phyloP scores from a whole-genome alignment of 1,284 basidiomycete genomes.

The Ustilago nuda region DNA sequence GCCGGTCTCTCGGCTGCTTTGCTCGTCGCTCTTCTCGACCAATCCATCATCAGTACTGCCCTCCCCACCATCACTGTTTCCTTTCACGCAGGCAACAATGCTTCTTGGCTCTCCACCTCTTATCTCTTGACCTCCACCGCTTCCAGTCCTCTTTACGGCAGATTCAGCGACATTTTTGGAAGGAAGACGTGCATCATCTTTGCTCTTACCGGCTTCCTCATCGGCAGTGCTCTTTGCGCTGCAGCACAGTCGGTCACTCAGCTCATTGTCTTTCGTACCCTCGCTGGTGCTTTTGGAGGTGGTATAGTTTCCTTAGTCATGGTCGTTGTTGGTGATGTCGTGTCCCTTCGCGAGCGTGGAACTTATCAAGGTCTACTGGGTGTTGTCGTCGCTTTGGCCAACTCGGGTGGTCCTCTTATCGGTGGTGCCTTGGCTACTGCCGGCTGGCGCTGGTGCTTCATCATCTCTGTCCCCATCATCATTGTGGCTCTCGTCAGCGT shows the following conservation, averaged over 20 bases:
- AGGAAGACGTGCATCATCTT: constrained; percentile 78
- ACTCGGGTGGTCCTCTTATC: constrained; percentile 53
- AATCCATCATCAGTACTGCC: constrained; percentile 68
- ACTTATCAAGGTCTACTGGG: constrained; percentile 59
- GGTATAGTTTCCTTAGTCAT: constrained; percentile 77
- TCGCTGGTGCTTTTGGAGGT: constrained; percentile 78
- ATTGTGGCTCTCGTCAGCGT: constrained; percentile 34
- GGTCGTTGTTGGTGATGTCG: constrained; percentile 57
- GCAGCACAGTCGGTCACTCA: constrained; percentile 73
- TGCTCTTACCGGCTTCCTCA: constrained; percentile 74
- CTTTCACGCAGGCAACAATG: constrained; percentile 64
- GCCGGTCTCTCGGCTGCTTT: constrained; percentile 73
- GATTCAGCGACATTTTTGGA: constrained; percentile 77
- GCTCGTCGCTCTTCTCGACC: constrained; percentile 67
- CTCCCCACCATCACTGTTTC: constrained; percentile 63
- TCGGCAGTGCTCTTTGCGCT: constrained; percentile 69
- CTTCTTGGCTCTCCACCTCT: constrained; percentile 71
- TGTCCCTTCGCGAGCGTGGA: constrained; percentile 55
- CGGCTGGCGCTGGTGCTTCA: constrained; percentile 49
- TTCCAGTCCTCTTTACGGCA: constrained; percentile 66
- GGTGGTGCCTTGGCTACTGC: constrained; percentile 52
- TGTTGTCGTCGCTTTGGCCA: constrained; percentile 51
- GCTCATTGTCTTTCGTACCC: constrained; percentile 78
- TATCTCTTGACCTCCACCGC: constrained; percentile 70
- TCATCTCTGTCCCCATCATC: constrained; percentile 45